Percentiles rank a stretch among this genome's conserved stretches.
These are phyloP conservation scores for Chalciporus piperatus DNA, from an alignment of 768 basidiomycete species.

Conservation along the genomic window DNA sequence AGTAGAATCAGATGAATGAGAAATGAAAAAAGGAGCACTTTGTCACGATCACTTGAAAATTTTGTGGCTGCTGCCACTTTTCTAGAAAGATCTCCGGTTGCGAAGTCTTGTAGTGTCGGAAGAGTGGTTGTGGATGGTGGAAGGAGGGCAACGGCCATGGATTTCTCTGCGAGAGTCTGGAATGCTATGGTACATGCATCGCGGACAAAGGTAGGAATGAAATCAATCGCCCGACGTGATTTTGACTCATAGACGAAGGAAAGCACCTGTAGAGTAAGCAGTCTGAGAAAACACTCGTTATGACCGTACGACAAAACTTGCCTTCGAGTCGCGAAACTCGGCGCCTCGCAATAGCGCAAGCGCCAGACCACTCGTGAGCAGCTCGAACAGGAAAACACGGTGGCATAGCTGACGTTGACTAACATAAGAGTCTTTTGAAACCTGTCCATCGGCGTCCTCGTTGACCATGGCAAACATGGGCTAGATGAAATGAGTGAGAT, in stretches of 20 bases:
- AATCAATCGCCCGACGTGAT: constrained; percentile 18
- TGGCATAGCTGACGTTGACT: constrained; percentile 41
- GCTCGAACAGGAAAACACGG: constrained; percentile 46
- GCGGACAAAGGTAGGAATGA: constrained; percentile 8
- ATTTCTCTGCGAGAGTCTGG: constrained; percentile 7
- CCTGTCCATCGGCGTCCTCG: constrained; percentile 42
- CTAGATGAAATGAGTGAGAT: constrained; percentile 31
- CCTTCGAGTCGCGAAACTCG: constrained; percentile 65
- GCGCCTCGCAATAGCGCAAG: constrained; percentile 51
- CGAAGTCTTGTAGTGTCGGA: background rate
- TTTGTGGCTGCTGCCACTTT: constrained; percentile 8
- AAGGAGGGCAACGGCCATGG: background rate
- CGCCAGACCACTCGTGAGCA: constrained; percentile 49
- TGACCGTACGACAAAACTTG: constrained; percentile 14
- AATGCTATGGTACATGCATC: constrained; percentile 6
- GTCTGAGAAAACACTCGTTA: background rate
- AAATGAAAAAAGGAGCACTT: constrained; percentile 35
- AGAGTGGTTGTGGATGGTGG: background rate
- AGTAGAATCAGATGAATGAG: constrained; percentile 40
- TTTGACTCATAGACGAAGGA: constrained; percentile 55
- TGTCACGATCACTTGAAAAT: constrained; percentile 4
- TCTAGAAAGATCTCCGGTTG: constrained; percentile 5
- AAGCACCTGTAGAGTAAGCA: constrained; percentile 42
- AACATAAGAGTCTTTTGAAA: constrained; percentile 7
- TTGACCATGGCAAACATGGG: constrained; percentile 67